A percentile compares a stretch with the other conserved stretches of the same genome.
Conservation (phyloP, 768 basidiomycete genomes). For the Boletus bicolor region DNA sequence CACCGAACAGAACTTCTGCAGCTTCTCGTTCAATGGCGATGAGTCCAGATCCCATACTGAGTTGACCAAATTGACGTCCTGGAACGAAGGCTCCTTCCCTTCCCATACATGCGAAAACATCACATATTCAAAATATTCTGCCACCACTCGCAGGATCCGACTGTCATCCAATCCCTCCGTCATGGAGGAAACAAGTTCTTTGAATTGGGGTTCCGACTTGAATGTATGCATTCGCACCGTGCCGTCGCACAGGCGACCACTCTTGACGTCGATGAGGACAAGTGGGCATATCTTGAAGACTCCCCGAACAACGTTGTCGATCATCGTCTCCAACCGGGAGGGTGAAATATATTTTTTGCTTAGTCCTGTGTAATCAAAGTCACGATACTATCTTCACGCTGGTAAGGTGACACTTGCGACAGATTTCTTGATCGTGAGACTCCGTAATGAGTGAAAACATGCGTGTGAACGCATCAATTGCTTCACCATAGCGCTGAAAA, state of each 20-base stretch:
- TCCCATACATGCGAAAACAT: slow-evolving; percentile 15
- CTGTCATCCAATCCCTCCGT: not conserved
- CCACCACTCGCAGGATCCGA: slow-evolving; percentile 1
- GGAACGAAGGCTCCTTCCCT: slow-evolving; percentile 3
- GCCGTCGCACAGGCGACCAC: not conserved
- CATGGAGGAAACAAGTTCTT: slow-evolving; percentile 7
- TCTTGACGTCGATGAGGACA: too few species aligned
- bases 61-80: not conserved
- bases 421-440: not conserved
- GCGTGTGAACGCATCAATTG: not conserved
- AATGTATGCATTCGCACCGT: not conserved
- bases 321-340: too few species aligned
- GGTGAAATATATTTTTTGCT: too few species aligned
- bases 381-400: rapidly evolving
- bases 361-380: not conserved
- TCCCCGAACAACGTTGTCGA: too few species aligned
- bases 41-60: slow-evolving; percentile 3
- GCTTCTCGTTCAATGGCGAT: not conserved
- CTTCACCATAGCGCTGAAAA: not conserved
- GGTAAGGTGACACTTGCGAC: not conserved
- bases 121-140: slow-evolving; percentile 8
- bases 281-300: too few species aligned
- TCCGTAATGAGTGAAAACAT: slow-evolving; percentile 1
- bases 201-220: not conserved
- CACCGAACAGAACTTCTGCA: slow-evolving; percentile 7